Evolutionary conservation across 2,329 filamentous ascomycete species (phyloP), one percentile per base, ranked within the genome.

Genomic region (Keithomyces neogunnii): DNA sequence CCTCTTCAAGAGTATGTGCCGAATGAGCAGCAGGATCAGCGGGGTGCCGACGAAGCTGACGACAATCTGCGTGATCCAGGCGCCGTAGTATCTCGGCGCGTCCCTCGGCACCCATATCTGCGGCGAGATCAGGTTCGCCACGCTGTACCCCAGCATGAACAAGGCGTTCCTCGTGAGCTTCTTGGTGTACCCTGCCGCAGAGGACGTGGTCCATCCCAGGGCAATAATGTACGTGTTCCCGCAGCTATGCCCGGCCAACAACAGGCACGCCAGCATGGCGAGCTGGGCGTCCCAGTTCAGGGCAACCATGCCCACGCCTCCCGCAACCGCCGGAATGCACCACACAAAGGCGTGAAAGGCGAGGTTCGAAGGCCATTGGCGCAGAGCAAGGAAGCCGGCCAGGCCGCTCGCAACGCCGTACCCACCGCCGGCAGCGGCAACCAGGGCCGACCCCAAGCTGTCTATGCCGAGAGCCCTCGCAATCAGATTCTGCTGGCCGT

Each of bases 81-180:
- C 47, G 55, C 62, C 62, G 5, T 63, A 63, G 30, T 63, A 64
- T 2, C 62, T 50, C 0, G 62, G 62, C 0, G 55, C 58, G 9
- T 58, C 60, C 57, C 56, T 62, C 0, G 57, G 55, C 2, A 60
- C 59, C 64, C 64, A 71, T 3, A 70, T 63, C 51, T 70, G 68
- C 1, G 68, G 68, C 1, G 64, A 66, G 2, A 69, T 60, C 5
- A 71, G 63, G 32, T 67, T 69, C 3, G 62, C 61, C 1, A 67
- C 52, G 8, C 64, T 62, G 8, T 66, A 67, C 1, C 67, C 70
- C 0, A 69, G 53, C 59, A 70, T 68, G 47, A 69, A 70, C 59
- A 71, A 62, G 10, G 63, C 69, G 9, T 69, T 70, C 1, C 69
- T 63, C 3, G 69, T 72, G 2, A 71, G 66, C 54, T 73, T 73